A percentile compares a stretch with the other conserved stretches of the same genome.
These are phyloP conservation scores for Malus hybrid DNA, from an alignment of 331 rosid genomes.

Conservation along the genomic window DNA sequence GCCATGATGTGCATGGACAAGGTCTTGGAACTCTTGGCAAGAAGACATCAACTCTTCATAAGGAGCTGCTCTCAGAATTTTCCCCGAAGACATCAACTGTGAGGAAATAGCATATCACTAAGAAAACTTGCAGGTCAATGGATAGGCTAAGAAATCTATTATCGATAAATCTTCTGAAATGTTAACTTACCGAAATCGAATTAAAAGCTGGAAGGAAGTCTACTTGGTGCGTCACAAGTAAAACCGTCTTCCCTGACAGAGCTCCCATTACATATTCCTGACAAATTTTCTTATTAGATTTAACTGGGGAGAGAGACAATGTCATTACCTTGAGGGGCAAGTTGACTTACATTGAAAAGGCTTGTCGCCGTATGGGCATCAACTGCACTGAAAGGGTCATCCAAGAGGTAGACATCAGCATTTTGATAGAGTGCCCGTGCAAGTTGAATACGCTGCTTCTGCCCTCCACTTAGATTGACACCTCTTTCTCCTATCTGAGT, in stretches of 20 bases:
- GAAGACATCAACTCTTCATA: conserved; percentile 35
- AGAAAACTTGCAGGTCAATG: no score
- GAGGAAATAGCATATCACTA: neutral
- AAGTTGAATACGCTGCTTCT: neutral
- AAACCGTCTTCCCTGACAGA: conserved; percentile 32
- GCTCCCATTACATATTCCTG: conserved; percentile 59
- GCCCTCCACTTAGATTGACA: conserved; percentile 74
- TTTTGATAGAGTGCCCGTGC: conserved; percentile 64
- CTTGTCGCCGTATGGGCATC: conserved; percentile 62
- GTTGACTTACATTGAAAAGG: conserved; percentile 40
- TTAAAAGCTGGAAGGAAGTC: conserved; percentile 54
- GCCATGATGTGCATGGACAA: conserved; percentile 47
- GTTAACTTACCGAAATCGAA: conserved; percentile 41
- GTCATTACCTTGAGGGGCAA: neutral
- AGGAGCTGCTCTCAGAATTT: conserved; percentile 33
- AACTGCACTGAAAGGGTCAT: conserved; percentile 76
- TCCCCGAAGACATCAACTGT: conserved; percentile 52
- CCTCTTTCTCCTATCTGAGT: conserved; percentile 66
- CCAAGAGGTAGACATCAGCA: conserved; percentile 59
- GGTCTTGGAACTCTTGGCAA: conserved; percentile 44
- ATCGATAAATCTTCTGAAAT: conserved; percentile 5
- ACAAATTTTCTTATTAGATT: neutral
- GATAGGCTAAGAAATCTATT: no score
- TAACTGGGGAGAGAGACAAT: neutral
- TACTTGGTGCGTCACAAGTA: conserved; percentile 69